phyloP scores from a whole-genome alignment of 2,329 filamentous ascomycete species.

The Penicillium sp. region DNA sequence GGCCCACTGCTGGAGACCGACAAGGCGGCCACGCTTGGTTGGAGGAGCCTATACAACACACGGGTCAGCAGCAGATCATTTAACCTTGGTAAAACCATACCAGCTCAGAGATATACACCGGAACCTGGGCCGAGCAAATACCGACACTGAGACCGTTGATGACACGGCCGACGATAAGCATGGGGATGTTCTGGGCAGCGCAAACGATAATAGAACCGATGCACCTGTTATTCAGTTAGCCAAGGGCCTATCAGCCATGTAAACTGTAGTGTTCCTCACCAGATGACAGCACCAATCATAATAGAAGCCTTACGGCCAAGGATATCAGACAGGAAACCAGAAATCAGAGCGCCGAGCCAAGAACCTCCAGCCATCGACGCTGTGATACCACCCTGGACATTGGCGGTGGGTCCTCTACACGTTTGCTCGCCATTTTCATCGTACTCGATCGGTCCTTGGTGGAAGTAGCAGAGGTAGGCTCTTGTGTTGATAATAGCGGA shows the following conservation, averaged over 20 bases:
- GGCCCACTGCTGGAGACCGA: conserved; percentile 74
- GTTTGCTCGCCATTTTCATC: conserved; percentile 33
- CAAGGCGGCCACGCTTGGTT: conserved; percentile 63
- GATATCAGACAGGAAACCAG: conserved; percentile 60
- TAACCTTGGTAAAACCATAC: conserved; percentile 59
- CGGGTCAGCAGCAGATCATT: conserved; percentile 50
- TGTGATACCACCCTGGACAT: conserved; percentile 72
- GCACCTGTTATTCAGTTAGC: conserved; percentile 40
- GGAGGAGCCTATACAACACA: conserved; percentile 55
- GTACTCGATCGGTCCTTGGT: conserved; percentile 52
- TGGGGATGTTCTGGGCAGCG: conserved; percentile 67
- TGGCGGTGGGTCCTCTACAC: conserved; percentile 51
- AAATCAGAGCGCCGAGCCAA: conserved; percentile 64
- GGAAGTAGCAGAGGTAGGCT: conserved; percentile 74
- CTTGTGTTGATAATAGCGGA: conserved; percentile 69
- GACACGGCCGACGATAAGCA: conserved; percentile 73
- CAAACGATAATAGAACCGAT: conserved; percentile 65
- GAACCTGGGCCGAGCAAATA: conserved; percentile 73
- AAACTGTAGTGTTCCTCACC: conserved; percentile 38
- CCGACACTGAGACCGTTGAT: conserved; percentile 76
- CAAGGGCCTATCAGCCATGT: not conserved
- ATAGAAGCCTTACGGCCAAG: conserved; percentile 60
- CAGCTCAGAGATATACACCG: conserved; percentile 72
- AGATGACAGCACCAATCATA: conserved; percentile 57
- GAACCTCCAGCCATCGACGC: conserved; percentile 76